Conservation (phyloP, 2,329 filamentous ascomycete species). For the Xylaria arbuscula region DNA sequence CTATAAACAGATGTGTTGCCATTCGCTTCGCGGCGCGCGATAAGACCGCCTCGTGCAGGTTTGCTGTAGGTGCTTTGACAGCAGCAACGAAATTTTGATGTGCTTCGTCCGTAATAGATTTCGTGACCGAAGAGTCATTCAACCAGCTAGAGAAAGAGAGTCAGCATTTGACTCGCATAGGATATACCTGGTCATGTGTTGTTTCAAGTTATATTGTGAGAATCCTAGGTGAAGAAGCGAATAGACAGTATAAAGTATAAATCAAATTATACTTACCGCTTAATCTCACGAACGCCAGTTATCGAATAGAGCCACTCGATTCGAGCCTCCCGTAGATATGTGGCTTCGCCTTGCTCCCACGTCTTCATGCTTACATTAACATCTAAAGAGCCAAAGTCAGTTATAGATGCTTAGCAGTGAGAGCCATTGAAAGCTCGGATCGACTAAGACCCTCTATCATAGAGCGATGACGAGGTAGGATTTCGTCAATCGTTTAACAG, state of each 20-base stretch:
- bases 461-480: neutral
- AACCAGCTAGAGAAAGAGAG: slow-evolving; percentile 41
- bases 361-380: slow-evolving; percentile 44
- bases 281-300: slow-evolving; percentile 42
- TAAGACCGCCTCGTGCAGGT: slow-evolving; percentile 43
- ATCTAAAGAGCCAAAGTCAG: slow-evolving; percentile 29
- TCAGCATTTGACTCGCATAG: slow-evolving; percentile 1
- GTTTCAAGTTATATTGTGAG: neutral
- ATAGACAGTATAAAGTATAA: neutral
- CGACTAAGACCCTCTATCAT: neutral
- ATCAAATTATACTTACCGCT: slow-evolving; percentile 34
- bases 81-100: slow-evolving; percentile 40
- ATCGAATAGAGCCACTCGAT: slow-evolving; percentile 48
- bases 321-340: slow-evolving; percentile 38
- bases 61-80: slow-evolving; percentile 38
- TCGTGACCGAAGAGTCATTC: slow-evolving; percentile 46
- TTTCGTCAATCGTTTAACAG: neutral
- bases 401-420: neutral
- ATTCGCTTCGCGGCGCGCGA: slow-evolving; percentile 44
- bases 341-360: slow-evolving; percentile 45
- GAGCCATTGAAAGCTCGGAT: too few species aligned
- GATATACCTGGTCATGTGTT: neutral
- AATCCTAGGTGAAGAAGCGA: neutral
- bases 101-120: slow-evolving; percentile 36
- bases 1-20: slow-evolving; percentile 47